Percentiles rank a stretch among this genome's conserved stretches.
These are phyloP conservation scores for Ceratobasidium sp. DNA, from an alignment of 1,284 basidiomycete genomes.

Conservation along the genomic window DNA sequence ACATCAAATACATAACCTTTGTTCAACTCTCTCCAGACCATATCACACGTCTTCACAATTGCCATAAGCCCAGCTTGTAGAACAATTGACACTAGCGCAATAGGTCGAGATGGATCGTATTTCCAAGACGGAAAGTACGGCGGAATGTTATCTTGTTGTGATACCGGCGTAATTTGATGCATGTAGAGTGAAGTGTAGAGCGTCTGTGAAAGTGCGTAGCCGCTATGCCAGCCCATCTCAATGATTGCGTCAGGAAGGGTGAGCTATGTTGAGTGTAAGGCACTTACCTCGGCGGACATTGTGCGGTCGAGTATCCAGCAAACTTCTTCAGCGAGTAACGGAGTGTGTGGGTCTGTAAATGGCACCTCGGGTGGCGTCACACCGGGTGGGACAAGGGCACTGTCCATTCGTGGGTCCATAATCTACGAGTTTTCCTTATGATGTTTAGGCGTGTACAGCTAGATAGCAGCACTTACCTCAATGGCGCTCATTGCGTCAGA, in stretches of 20 bases:
- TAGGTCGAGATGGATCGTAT: slow-evolving; percentile 56
- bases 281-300: slow-evolving; percentile 79
- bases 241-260: slow-evolving; percentile 41
- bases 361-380: slow-evolving; percentile 57
- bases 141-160: not conserved
- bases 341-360: slow-evolving; percentile 71
- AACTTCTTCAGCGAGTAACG: slow-evolving; percentile 76
- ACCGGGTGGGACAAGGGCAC: slow-evolving; percentile 58
- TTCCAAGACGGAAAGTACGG: slow-evolving; percentile 39
- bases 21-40: slow-evolving; percentile 82
- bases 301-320: slow-evolving; percentile 88
- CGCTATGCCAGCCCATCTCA: slow-evolving; percentile 88
- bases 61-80: slow-evolving; percentile 77
- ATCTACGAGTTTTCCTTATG: slow-evolving; percentile 63
- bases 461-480: slow-evolving; percentile 66
- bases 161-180: slow-evolving; percentile 64
- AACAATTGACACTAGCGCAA: slow-evolving; percentile 72
- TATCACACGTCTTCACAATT: slow-evolving; percentile 83
- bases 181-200: slow-evolving; percentile 85
- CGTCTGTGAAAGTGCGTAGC: slow-evolving; percentile 85
- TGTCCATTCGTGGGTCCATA: slow-evolving; percentile 89
- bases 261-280: not conserved
- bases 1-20: slow-evolving; percentile 82
- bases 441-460: not conserved
- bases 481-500: slow-evolving; percentile 91